Base-by-base conservation (phyloP, 768 basidiomycete species). In the Erythrobasidium yunnanense region DNA sequence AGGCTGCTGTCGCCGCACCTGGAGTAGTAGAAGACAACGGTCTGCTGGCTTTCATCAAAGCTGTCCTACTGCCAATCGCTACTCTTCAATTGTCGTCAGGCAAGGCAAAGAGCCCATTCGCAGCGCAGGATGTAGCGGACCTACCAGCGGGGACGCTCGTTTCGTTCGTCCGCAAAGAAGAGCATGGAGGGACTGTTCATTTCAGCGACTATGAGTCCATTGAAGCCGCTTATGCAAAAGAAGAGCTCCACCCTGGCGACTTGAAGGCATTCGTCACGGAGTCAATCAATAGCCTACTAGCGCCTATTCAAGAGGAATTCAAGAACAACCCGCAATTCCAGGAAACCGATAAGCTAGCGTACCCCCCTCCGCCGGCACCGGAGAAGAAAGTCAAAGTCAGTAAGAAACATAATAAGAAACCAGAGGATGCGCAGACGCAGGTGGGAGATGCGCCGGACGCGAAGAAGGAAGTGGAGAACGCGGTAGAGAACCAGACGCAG, bases 1-100 rank as follows among this genome's bases (percentile, higher is more conserved):
- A 87, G 76, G 79, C 80, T 23, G 92, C 95, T 0, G 90, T 93
- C 75, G 97, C 92, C 76, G 90, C 93, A 72, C 90, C 92, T 71
- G 92, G 91, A 17, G 90, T 87, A 73, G 78, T 84, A 55, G 81
- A 83, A 49, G 90, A 87, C 25, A 99, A 99, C 76, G 93, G 79
- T 35, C 72, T 79, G 13, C 69, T 79, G 22, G 76, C 77, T 17
- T 79, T 79, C 75, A 69, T 77, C 65, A 77, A 77, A 53, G 71
- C 76, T n/a, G 78, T 78, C 50, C 69, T 78, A 29, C 70, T 78
- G 52, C 79, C 79, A 2, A 75, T 80, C 25, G 77, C 77, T 62
- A 69, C 74, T 54, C 71, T 80, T 29, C 66, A 67, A 42, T 29
- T 63, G 57, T 1, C 69, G 62, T 34, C 71, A 67, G 0, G 60